These are phyloP conservation scores for Paratinospora sagittata DNA, from an alignment of 164 flowering plant genomes.

Conservation along the genomic window DNA sequence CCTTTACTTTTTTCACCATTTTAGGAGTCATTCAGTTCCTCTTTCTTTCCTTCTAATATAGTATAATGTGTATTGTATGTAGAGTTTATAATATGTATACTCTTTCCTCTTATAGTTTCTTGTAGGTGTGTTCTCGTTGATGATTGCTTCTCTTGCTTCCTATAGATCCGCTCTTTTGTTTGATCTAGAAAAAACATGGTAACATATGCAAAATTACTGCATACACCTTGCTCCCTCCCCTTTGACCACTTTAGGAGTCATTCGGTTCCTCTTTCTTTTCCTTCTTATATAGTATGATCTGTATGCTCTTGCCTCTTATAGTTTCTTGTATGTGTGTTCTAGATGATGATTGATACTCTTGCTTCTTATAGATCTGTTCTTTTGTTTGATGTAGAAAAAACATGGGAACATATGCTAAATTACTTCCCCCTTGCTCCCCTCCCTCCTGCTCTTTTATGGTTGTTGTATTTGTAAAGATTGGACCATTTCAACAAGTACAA, in stretches of 20 bases:
- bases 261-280: neutral
- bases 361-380: neutral
- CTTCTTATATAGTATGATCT: neutral
- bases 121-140: neutral
- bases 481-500: no score
- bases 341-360: neutral
- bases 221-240: no score
- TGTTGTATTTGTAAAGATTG: no score
- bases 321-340: neutral
- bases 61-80: no score
- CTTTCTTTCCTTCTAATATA: neutral
- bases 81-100: no score
- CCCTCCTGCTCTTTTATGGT: no score
- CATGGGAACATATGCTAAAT: neutral
- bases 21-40: neutral
- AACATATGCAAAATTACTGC: no score
- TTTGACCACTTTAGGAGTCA: neutral
- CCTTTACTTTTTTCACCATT: neutral
- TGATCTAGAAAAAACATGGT: neutral
- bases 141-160: constrained; percentile 1
- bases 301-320: neutral
- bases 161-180: neutral
- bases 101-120: neutral
- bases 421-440: no score
- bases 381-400: neutral